These are phyloP conservation scores for Coffea canephora DNA, from an alignment of 257 asterid species.

Conservation along the genomic window DNA sequence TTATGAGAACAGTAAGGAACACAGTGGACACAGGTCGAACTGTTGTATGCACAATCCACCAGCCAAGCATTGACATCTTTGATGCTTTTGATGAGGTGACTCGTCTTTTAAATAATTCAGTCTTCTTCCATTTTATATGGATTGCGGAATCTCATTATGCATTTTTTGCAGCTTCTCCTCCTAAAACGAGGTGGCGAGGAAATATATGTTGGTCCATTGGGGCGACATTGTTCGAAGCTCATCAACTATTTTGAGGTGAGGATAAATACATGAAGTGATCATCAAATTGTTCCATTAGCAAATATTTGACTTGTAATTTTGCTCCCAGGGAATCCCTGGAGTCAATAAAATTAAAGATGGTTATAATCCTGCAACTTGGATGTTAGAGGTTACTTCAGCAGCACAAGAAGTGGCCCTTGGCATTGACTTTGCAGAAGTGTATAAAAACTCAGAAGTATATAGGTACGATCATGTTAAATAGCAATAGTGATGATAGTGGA, in stretches of 20 bases:
- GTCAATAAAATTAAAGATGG: slow-evolving; percentile 62
- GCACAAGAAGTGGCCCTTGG: slow-evolving; percentile 68
- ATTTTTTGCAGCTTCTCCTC: slow-evolving; percentile 57
- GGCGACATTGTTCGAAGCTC: slow-evolving; percentile 63
- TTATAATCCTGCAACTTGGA: slow-evolving; percentile 92
- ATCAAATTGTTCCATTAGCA: not conserved
- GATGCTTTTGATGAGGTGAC: slow-evolving; percentile 30
- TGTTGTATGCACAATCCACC: slow-evolving; percentile 32
- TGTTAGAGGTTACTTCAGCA: slow-evolving; percentile 75
- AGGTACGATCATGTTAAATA: slow-evolving; percentile 28
- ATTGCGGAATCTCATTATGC: not conserved
- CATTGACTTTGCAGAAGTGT: slow-evolving; percentile 69
- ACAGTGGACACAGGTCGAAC: slow-evolving; percentile 29
- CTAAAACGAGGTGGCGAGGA: slow-evolving; percentile 88
- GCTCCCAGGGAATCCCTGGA: slow-evolving; percentile 56
- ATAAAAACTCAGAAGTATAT: slow-evolving; percentile 56
- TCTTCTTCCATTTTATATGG: not conserved
- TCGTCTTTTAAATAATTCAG: not conserved
- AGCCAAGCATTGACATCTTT: slow-evolving; percentile 31
- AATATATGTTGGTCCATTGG: slow-evolving; percentile 88
- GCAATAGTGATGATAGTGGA: not conserved
- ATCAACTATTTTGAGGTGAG: slow-evolving; percentile 79
- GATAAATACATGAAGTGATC: not conserved
- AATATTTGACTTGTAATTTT: slow-evolving; percentile 1
- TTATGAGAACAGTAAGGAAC: slow-evolving; percentile 32